These are phyloP conservation scores for Aureobasidium sp. DNA, from an alignment of 2,329 filamentous ascomycete genomes.

Conservation along the genomic window DNA sequence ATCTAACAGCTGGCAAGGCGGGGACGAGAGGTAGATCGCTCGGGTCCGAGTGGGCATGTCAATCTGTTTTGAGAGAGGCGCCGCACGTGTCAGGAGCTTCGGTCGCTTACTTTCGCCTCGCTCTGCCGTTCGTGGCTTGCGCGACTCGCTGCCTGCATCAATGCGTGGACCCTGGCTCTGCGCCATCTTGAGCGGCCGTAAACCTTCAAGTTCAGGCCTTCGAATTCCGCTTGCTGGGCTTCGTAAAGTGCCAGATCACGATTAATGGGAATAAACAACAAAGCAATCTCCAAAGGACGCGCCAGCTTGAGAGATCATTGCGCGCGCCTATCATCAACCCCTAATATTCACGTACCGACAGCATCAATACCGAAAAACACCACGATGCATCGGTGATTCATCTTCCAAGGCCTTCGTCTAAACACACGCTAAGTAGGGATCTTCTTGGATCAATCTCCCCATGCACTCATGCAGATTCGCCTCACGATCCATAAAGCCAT, in stretches of 20 bases:
- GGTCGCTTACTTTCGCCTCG: constrained; percentile 11
- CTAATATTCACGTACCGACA: background rate
- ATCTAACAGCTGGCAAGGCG: constrained; percentile 7
- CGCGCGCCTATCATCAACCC: background rate
- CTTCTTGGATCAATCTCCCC: background rate
- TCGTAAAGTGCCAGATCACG: background rate
- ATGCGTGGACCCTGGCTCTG: constrained; percentile 11
- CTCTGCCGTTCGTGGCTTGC: constrained; percentile 5
- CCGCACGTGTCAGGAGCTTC: constrained; percentile 2
- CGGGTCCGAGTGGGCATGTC: background rate
- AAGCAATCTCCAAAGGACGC: background rate
- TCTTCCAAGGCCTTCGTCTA: background rate
- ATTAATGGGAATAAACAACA: background rate
- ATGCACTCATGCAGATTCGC: constrained; percentile 3
- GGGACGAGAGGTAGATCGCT: background rate
- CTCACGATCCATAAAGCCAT: background rate
- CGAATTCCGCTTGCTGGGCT: background rate
- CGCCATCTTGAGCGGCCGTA: constrained; percentile 4
- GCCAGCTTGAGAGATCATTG: background rate
- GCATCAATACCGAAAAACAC: background rate
- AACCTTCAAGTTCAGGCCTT: constrained; percentile 6
- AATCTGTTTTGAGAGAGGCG: constrained; percentile 10
- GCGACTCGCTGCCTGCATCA: background rate
- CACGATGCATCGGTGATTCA: constrained; percentile 13
- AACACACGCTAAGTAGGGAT: background rate